Evolutionary conservation across 352 stramenopile genomes (phyloP).

Genomic region (Pythium dissotocum): DNA sequence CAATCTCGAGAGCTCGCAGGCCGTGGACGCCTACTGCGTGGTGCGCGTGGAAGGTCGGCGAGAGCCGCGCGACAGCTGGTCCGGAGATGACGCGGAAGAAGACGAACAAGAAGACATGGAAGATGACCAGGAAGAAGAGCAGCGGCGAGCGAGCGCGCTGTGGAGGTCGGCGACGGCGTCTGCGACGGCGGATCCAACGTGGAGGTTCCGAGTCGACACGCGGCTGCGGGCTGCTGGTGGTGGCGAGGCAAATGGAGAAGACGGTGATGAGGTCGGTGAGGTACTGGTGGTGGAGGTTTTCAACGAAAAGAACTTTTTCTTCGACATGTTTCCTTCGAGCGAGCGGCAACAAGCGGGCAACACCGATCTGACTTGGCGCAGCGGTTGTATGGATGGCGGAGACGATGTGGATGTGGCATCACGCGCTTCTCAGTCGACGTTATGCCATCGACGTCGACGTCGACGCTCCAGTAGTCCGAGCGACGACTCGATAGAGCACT

Average conservation of each 20-base stretch:
- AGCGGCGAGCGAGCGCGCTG: neutral
- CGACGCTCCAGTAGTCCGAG: neutral
- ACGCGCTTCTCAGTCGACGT: neutral
- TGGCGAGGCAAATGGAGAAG: conserved; percentile 8
- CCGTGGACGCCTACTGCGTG: conserved; percentile 70
- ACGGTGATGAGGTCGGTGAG: conserved; percentile 6
- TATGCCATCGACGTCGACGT: conserved; percentile 1
- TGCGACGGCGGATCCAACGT: conserved; percentile 35
- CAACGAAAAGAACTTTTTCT: conserved; percentile 82
- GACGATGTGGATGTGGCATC: neutral
- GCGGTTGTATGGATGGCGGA: neutral
- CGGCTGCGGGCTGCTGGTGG: neutral
- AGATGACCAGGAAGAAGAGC: neutral
- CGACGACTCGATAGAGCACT: neutral
- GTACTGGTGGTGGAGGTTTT: conserved; percentile 52
- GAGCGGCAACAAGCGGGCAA: neutral
- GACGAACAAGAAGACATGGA: neutral
- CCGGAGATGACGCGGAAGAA: neutral
- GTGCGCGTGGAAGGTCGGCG: conserved; percentile 25
- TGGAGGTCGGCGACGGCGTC: conserved; percentile 41
- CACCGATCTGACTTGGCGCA: neutral
- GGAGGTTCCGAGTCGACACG: conserved; percentile 42
- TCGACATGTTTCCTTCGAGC: conserved; percentile 76
- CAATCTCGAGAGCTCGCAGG: conserved; percentile 64
- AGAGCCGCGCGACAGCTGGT: neutral